Percentiles rank a stretch among this genome's conserved stretches.
phyloP scores from a whole-genome alignment of 768 basidiomycete species.

The Podaxis mareebaensis region DNA sequence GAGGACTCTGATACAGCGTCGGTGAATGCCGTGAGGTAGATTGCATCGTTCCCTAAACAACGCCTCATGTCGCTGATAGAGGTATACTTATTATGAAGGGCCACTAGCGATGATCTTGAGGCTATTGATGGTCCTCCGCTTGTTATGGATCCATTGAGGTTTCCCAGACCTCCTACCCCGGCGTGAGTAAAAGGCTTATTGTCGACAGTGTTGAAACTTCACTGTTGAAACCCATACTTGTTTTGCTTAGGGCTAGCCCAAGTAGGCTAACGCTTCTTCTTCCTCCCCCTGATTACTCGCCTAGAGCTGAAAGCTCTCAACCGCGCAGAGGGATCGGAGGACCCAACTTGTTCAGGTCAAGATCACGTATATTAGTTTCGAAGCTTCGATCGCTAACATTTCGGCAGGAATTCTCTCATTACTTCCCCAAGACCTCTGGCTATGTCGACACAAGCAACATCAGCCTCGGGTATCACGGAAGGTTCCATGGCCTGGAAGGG shows the following conservation, averaged over 20 bases:
- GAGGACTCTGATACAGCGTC: neutral
- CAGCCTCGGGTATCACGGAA: neutral
- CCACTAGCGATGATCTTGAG: neutral
- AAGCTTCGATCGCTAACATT: neutral
- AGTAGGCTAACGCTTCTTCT: neutral
- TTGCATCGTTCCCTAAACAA: neutral
- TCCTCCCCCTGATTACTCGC: neutral
- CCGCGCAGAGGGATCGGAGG: neutral
- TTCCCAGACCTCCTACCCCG: neutral
- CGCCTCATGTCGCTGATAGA: neutral
- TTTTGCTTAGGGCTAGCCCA: neutral
- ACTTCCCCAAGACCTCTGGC: neutral
- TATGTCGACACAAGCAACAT: neutral
- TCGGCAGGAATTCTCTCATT: neutral
- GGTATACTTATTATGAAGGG: neutral
- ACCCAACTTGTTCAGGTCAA: neutral
- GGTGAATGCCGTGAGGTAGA: neutral
- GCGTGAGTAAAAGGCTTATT: neutral
- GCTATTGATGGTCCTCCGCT: neutral
- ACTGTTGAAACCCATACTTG: neutral
- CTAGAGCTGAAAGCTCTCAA: neutral
- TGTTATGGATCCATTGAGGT: neutral
- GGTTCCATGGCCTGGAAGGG: neutral
- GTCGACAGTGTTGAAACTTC: too few relatives aligned
- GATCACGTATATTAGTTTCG: too few relatives aligned